Base-by-base conservation (phyloP, 495 filamentous ascomycete genomes). In the Aspergillus saccharolyticus region DNA sequence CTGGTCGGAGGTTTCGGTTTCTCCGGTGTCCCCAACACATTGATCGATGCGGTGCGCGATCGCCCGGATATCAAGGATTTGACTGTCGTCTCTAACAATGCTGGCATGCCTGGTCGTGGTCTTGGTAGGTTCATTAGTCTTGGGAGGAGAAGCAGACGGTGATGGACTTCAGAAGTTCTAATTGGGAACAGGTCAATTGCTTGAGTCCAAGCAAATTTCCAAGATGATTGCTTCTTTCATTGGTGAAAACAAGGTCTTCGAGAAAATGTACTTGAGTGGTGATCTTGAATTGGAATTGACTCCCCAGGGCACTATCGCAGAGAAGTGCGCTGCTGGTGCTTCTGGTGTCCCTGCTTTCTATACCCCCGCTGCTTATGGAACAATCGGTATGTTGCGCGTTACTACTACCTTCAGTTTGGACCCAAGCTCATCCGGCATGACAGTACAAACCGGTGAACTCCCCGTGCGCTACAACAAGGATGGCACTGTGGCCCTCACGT, bases 171-270 rank as follows among this genome's bases (percentile, higher is more conserved):
- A 14, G n/a, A n/a, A n/a, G n/a, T n/a, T 16, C 48, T 45, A 49
- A 55, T 28, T 12, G 5, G 17, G 18, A 42, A 22, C 43, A 66
- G 70, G 71, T 28, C 82, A 90, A 68, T 78, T 96, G 42, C 79
- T 93, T 28, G 85, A 86, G 65, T 78, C 84, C 10, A 85, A 85
- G 64, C 91, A 95, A 74, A 86, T 96, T 65, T 84, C 78, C 61
- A 94, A 93, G 72, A 90, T 95, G 86, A 86, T 95, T 65, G 87
- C 89, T 7, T 88, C 84, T 54, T 95, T 91, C 64, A 89, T 95
- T 54, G 91, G 91, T 71, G 88, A 91, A 73, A 95, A 96, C 72
- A 93, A 91, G 75, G 85, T 85, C 24, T 90, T 95, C 56, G 91
- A 95, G 77, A 77, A 79, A 53, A 88, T 89, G 83, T 95, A 94